phyloP scores from a whole-genome alignment of 176 grass and related monocot species.

The Phragmites australis region DNA sequence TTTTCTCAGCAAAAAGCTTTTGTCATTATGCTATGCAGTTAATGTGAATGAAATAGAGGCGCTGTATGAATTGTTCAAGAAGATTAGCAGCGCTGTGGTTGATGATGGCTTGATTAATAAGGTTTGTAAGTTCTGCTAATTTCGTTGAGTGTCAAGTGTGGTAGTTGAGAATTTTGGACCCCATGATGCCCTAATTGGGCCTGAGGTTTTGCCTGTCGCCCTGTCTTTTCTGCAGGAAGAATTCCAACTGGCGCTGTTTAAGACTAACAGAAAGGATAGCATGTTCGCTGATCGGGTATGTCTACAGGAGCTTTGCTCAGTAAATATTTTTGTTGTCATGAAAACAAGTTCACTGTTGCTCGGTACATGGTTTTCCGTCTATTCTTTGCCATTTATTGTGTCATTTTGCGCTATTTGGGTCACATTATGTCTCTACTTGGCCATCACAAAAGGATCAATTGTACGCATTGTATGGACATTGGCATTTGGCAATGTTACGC shows the following conservation, averaged over 20 bases:
- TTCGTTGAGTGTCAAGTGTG: slow-evolving; percentile 8
- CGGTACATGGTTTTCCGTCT: not conserved
- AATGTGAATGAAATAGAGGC: slow-evolving; percentile 88
- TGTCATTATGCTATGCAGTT: slow-evolving; percentile 51
- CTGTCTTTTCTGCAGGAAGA: slow-evolving; percentile 61
- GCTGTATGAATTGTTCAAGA: slow-evolving; percentile 92
- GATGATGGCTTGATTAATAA: slow-evolving; percentile 87
- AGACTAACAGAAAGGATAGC: slow-evolving; percentile 80
- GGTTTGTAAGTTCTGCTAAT: slow-evolving; percentile 33
- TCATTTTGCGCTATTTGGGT: not conserved
- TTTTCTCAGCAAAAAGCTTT: not conserved
- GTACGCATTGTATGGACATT: slow-evolving; percentile 6
- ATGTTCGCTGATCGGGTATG: slow-evolving; percentile 90
- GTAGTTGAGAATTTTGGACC: not conserved
- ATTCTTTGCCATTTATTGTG: not conserved
- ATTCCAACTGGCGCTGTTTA: slow-evolving; percentile 80
- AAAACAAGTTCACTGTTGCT: not conserved
- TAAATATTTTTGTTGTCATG: not conserved
- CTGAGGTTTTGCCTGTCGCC: slow-evolving; percentile 23
- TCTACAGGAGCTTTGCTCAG: not conserved
- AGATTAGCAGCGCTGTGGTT: slow-evolving; percentile 78
- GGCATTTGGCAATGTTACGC: not conserved
- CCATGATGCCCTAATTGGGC: not conserved
- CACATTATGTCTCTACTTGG: not conserved
- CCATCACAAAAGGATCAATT: not conserved